Percentiles rank a stretch among this genome's conserved stretches.
Conservation (phyloP, 2,329 filamentous ascomycete genomes). For the Orbilia quercus region DNA sequence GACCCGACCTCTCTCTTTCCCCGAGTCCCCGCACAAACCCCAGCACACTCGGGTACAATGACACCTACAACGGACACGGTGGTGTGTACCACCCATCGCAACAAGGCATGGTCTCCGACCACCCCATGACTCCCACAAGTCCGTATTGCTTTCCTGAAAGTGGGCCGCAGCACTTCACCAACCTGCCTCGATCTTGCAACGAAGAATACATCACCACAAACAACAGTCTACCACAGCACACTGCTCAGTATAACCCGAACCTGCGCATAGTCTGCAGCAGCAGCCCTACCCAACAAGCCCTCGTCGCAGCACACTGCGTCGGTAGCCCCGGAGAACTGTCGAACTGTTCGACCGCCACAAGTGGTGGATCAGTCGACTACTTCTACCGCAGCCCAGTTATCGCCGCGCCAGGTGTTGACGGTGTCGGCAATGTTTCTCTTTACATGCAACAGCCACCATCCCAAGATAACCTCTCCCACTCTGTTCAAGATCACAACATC, state of each 20-base stretch:
- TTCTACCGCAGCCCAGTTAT: conserved; percentile 67
- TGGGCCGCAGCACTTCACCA: conserved; percentile 30
- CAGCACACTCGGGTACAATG: conserved; percentile 20
- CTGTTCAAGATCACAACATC: conserved; percentile 40
- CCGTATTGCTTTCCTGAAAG: conserved; percentile 45
- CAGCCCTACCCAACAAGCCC: conserved; percentile 65
- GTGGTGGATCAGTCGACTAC: conserved; percentile 69
- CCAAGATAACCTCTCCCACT: conserved; percentile 32
- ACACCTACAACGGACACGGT: conserved; percentile 11
- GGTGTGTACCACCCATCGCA: conserved; percentile 35
- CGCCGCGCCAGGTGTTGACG: conserved; percentile 19
- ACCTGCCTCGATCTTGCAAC: conserved; percentile 34
- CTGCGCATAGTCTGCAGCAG: conserved; percentile 67
- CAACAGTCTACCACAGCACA: conserved; percentile 64
- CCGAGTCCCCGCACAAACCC: conserved; percentile 38
- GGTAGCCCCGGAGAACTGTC: conserved; percentile 72
- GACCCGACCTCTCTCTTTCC: conserved; percentile 44
- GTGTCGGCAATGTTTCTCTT: conserved; percentile 36
- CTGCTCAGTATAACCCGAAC: conserved; percentile 66
- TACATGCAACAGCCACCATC: conserved; percentile 43
- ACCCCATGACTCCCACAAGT: conserved; percentile 50
- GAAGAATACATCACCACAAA: conserved; percentile 61
- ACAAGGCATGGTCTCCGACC: conserved; percentile 33
- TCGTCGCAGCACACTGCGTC: conserved; percentile 66
- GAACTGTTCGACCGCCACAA: conserved; percentile 68